Conservation (phyloP, 257 asterid species). For the Vinca minor region DNA sequence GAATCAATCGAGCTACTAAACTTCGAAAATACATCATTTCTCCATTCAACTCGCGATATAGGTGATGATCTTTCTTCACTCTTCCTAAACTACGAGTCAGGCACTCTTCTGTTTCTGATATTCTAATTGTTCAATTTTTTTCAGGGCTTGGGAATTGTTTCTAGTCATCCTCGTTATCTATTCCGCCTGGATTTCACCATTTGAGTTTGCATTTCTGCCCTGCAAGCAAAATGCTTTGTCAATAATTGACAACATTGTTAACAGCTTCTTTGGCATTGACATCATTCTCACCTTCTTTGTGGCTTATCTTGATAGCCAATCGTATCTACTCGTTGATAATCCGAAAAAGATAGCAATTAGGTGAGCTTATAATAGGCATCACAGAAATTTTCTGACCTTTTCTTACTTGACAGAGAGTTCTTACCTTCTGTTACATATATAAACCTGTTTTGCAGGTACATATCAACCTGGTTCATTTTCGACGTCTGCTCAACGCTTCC, state of each 20-base stretch:
- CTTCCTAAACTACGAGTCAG: background rate
- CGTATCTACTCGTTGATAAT: constrained; percentile 63
- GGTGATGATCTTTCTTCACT: constrained; percentile 29
- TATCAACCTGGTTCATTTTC: constrained; percentile 72
- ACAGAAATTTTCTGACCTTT: background rate
- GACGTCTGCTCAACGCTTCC: constrained; percentile 81
- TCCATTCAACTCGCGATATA: constrained; percentile 58
- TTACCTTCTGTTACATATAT: background rate
- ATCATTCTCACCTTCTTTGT: constrained; percentile 78
- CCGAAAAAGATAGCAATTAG: constrained; percentile 60
- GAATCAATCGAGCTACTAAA: constrained; percentile 48
- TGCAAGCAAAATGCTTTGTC: constrained; percentile 55
- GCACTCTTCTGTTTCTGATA: background rate
- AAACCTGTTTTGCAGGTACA: constrained; percentile 39
- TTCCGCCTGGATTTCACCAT: constrained; percentile 89
- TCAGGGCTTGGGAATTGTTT: constrained; percentile 95
- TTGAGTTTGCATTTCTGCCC: constrained; percentile 70
- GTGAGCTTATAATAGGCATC: constrained; percentile 35
- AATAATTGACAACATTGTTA: constrained; percentile 63
- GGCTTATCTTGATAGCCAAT: constrained; percentile 62
- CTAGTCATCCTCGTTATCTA: constrained; percentile 61
- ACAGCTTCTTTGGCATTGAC: constrained; percentile 69
- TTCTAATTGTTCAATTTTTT: too few relatives aligned
- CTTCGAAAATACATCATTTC: constrained; percentile 52
- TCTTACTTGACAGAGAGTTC: too few relatives aligned